Conservation (phyloP, 306 rosid species). For the Cicer arietinum region DNA sequence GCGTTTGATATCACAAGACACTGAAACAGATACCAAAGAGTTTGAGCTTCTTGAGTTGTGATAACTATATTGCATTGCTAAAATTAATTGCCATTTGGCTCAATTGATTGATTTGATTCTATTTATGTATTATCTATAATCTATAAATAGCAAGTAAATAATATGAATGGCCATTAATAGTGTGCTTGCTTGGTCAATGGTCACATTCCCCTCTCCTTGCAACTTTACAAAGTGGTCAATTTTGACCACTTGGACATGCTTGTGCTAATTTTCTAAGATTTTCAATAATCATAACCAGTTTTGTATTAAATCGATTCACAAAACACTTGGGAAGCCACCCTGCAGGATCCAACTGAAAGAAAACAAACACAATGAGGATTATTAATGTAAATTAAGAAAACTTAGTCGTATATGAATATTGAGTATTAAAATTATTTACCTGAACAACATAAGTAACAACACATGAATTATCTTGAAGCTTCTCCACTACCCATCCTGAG, state of each 20-base stretch:
- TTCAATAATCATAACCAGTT: slow-evolving; percentile 85
- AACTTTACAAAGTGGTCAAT: slow-evolving; percentile 46
- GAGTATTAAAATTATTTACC: slow-evolving; percentile 44
- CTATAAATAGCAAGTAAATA: slow-evolving; percentile 10
- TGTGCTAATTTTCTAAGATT: slow-evolving; percentile 74
- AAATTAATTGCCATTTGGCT: not conserved
- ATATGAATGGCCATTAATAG: slow-evolving; percentile 9
- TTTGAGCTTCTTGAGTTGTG: not conserved
- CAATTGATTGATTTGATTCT: slow-evolving; percentile 6
- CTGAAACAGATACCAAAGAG: not conserved
- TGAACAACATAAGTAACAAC: slow-evolving; percentile 86
- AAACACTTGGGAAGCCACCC: slow-evolving; percentile 94
- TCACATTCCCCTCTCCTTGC: not conserved
- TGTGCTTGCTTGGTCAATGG: not conserved
- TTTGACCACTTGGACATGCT: slow-evolving; percentile 58
- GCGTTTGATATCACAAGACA: not conserved
- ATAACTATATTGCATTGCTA: not conserved
- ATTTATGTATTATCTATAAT: not conserved
- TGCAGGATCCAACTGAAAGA: slow-evolving; percentile 81
- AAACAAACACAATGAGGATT: not conserved
- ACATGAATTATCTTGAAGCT: slow-evolving; percentile 77
- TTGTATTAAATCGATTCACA: slow-evolving; percentile 79
- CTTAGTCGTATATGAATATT: not conserved
- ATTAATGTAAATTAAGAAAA: too few relatives aligned
- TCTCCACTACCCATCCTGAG: slow-evolving; percentile 93